Conservation (phyloP, 2,329 filamentous ascomycete genomes). For the Colletotrichum sp. region DNA sequence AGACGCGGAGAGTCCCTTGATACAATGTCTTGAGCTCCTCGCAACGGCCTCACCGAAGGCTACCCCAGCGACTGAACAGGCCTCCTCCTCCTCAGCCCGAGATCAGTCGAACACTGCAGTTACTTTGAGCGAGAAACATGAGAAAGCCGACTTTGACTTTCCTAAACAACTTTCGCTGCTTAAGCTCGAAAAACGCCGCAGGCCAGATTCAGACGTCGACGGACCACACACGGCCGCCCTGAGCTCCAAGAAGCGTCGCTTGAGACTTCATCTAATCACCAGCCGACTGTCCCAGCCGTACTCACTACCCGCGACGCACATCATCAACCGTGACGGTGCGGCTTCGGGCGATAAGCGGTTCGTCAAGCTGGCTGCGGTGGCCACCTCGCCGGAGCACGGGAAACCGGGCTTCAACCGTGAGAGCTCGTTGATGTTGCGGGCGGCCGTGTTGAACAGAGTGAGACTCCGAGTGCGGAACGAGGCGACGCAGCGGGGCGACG, state of each 20-base stretch:
- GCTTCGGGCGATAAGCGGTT: slow-evolving; percentile 52
- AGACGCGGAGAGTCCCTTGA: not conserved
- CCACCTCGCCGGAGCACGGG: slow-evolving; percentile 37
- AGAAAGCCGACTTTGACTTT: slow-evolving; percentile 4
- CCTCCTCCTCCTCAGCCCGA: not conserved
- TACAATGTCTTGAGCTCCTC: not conserved
- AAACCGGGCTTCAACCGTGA: slow-evolving; percentile 48
- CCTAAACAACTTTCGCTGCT: not conserved
- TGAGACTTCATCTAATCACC: slow-evolving; percentile 69
- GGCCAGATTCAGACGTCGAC: slow-evolving; percentile 63
- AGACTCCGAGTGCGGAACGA: slow-evolving; percentile 50
- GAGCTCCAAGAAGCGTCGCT: slow-evolving; percentile 69
- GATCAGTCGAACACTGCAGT: not conserved
- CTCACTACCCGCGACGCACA: slow-evolving; percentile 72
- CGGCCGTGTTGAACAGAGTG: slow-evolving; percentile 69
- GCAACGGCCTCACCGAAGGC: not conserved
- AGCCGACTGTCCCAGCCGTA: slow-evolving; percentile 74
- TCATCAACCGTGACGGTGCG: slow-evolving; percentile 64
- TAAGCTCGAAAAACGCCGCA: slow-evolving; percentile 25
- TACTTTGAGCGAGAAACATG: not conserved
- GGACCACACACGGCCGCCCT: slow-evolving; percentile 56
- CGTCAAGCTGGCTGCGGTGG: slow-evolving; percentile 48
- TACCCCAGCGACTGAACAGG: not conserved
- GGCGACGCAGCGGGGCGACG: slow-evolving; percentile 34
- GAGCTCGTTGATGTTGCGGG: slow-evolving; percentile 62